Conservation (phyloP, 257 asterid genomes). For the Rehmannia glutinosa region DNA sequence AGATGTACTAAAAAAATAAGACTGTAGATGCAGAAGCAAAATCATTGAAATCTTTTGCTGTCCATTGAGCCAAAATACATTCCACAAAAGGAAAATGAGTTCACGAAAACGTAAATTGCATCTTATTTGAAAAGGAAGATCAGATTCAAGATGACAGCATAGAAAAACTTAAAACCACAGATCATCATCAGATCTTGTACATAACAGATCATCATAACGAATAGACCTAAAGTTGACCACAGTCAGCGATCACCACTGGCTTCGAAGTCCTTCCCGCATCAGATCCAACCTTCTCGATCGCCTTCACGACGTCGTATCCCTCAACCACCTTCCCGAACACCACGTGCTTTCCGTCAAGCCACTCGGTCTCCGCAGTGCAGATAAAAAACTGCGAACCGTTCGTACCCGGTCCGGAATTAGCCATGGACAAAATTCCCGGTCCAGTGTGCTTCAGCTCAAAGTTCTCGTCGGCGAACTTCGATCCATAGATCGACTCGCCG, state of each 20-base stretch:
- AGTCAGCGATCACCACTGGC: conserved; percentile 45
- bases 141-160: too few relatives aligned
- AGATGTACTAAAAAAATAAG: too few relatives aligned
- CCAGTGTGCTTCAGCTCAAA: conserved; percentile 59
- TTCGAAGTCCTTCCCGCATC: conserved; percentile 35
- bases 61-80: too few relatives aligned
- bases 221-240: conserved; percentile 52
- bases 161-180: too few relatives aligned
- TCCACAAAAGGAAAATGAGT: too few relatives aligned
- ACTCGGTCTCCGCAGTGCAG: conserved; percentile 47
- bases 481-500: conserved; percentile 72
- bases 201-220: too few relatives aligned
- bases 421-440: conserved; percentile 71
- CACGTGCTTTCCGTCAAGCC: conserved; percentile 77
- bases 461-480: conserved; percentile 62
- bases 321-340: conserved; percentile 70
- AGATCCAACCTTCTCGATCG: conserved; percentile 50
- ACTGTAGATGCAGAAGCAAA: too few relatives aligned
- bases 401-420: conserved; percentile 57
- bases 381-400: conserved; percentile 73
- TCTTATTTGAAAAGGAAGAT: too few relatives aligned
- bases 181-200: too few relatives aligned
- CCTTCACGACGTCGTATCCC: conserved; percentile 46
- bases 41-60: too few relatives aligned
- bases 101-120: too few relatives aligned